Evolutionary conservation across 2,329 filamentous ascomycete species (phyloP), one percentile per base, ranked within the genome.

Genomic region (Mariannaea sp.): DNA sequence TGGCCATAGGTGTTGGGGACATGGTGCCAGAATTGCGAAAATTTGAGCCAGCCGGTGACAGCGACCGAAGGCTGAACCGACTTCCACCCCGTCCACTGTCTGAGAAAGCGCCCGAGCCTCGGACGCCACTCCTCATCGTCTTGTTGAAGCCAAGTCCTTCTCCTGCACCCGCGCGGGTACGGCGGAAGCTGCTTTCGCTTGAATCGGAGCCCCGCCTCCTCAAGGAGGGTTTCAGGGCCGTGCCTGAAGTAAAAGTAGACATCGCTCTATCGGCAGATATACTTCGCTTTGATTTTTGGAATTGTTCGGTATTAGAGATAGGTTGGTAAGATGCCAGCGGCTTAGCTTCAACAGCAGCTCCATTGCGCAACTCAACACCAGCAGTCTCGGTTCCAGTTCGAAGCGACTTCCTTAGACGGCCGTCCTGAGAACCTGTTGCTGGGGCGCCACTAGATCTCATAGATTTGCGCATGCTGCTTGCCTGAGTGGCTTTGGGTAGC

Each of bases 141-240:
- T 78, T 81, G 52, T 86, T 86, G 77, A 96, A 90, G 1, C 76
- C 80, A 47, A 84, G 81, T 0, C 78, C 78, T 36, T 77, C 71
- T 33, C 72, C 72, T 5, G 70, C 68, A 45, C 74, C 68, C 30
- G 80, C 73, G 56, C 82, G 80, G 36, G 77, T 72, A 22, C 90
- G 86, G 66, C 83, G 88, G 75, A 96, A 96, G 68, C 90, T 96
- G 72, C 89, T 96, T 38, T 90, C 86, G 64, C 87, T 90, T 22
- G 82, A 86, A 60, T 85, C 84, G 0, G 86, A 89, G 14, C 75
- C 77, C 8, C 76, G 80, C 2, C 86, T 80, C 52, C 75, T 73
- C 7, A 84, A 70, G 5, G 65, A 61, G 10, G 77, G 65, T 36
- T 68, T 70, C 27, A 64, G 53, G 20, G 57, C 49, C 30, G 62